Percentiles rank a stretch among this genome's conserved stretches.
phyloP scores from a whole-genome alignment of 495 filamentous ascomycete species.

The Bombardia bombarda region DNA sequence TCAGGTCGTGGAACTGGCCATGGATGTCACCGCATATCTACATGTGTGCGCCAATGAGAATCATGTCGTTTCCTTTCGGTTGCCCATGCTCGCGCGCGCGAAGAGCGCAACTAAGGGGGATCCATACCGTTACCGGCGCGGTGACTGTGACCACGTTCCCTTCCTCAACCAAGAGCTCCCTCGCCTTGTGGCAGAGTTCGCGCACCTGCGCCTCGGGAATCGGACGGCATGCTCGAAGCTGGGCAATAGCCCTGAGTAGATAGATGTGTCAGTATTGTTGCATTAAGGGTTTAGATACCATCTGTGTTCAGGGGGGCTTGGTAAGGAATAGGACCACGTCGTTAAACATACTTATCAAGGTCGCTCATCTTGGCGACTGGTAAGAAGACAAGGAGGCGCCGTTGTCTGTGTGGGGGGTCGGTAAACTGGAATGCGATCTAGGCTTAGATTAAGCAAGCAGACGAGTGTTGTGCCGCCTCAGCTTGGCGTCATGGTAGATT shows the following conservation, averaged over 20 bases:
- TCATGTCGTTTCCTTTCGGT: too few relatives aligned
- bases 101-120: neutral
- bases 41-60: too few relatives aligned
- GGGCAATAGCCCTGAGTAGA: slow-evolving; percentile 70
- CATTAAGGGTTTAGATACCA: too few relatives aligned
- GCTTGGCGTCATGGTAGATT: slow-evolving; percentile 3
- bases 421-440: neutral
- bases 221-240: slow-evolving; percentile 88
- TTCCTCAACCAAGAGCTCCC: slow-evolving; percentile 94
- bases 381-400: neutral
- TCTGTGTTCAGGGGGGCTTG: too few relatives aligned
- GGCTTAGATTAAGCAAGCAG: neutral
- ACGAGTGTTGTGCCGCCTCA: slow-evolving; percentile 1
- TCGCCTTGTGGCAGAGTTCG: slow-evolving; percentile 94
- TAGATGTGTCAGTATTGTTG: slow-evolving; percentile 1
- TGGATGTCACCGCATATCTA: slow-evolving; percentile 98
- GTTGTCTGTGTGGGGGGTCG: neutral
- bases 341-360: slow-evolving; percentile 21
- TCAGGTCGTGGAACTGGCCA: slow-evolving; percentile 96
- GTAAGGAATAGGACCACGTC: too few relatives aligned
- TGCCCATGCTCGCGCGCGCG: neutral
- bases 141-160: slow-evolving; percentile 95
- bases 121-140: slow-evolving; percentile 77
- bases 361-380: slow-evolving; percentile 17
- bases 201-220: slow-evolving; percentile 94